These are phyloP conservation scores for Penicillium crustosum DNA, from an alignment of 2,329 filamentous ascomycete species.

Conservation along the genomic window DNA sequence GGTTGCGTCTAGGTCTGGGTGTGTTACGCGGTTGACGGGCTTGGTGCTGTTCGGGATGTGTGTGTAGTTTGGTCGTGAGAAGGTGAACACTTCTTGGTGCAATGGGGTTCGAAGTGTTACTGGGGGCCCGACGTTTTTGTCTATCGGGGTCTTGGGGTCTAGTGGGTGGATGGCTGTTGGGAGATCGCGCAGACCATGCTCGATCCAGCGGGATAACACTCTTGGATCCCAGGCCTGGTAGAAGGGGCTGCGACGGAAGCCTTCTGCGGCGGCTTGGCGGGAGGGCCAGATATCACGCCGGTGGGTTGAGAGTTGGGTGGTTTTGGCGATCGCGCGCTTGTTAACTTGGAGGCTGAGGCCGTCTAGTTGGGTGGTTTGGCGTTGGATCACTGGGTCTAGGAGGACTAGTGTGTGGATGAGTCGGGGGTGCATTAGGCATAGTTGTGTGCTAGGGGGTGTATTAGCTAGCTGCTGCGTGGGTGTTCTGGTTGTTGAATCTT, in stretches of 20 bases:
- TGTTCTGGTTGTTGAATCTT: constrained; percentile 13
- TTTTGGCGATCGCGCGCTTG: constrained; percentile 34
- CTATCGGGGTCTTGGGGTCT: constrained; percentile 15
- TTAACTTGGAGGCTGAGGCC: constrained; percentile 23
- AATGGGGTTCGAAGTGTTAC: constrained; percentile 77
- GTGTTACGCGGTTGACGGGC: constrained; percentile 44
- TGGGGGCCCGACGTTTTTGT: constrained; percentile 36
- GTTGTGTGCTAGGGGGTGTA: constrained; percentile 51
- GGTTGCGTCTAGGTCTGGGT: constrained; percentile 46
- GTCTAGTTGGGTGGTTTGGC: constrained; percentile 44
- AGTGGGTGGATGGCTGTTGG: constrained; percentile 57
- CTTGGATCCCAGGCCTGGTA: constrained; percentile 80
- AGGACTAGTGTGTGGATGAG: constrained; percentile 73
- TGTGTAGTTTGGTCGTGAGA: constrained; percentile 53
- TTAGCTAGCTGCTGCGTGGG: constrained; percentile 3
- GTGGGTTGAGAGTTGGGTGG: constrained; percentile 60
- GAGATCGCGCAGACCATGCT: constrained; percentile 71
- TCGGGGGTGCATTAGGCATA: constrained; percentile 76
- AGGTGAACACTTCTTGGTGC: constrained; percentile 74
- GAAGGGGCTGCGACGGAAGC: constrained; percentile 70
- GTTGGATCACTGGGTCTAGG: constrained; percentile 78
- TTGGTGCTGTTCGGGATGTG: constrained; percentile 53
- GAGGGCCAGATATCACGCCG: constrained; percentile 83
- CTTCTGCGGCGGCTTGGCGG: constrained; percentile 63
- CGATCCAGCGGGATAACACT: constrained; percentile 71